Evolutionary conservation across 495 filamentous ascomycete species (phyloP), one percentile per base, ranked within the genome.

Genomic region (Hypoxylon trugodes): DNA sequence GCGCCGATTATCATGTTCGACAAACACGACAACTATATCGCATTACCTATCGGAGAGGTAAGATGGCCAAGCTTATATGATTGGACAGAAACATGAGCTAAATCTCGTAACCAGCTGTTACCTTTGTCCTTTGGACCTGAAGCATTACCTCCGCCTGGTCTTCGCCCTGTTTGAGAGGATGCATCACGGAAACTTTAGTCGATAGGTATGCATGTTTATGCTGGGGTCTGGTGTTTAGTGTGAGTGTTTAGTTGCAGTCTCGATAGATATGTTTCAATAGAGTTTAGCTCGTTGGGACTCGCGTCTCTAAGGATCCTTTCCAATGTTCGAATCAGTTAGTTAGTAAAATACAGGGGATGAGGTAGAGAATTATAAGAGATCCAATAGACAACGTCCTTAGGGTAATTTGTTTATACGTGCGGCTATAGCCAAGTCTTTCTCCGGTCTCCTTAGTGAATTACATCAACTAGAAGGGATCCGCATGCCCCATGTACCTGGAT

Each of bases 1-100:
- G 86, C 83, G 45, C 94, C 92, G 0, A 82, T 97, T n/a, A 88
- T 96, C 68, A 94, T 98, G 95, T 93, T 92, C 73, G 92, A 93
- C 70, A 87, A 82, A 50, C 80, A 90, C 37, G 87, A 85, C 3
- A 79, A 85, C 22, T 90, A 82, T 60, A 80, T 82, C 6, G 83
- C 93, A n/a, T 85, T 82, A 79, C 91, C 83, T 35, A 80, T 97
- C 59, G 86, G 84, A 46, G 83, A 92, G 82, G 89, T 91, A 77
- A 61, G 80, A 74, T 22, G 2, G 65, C 69, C 41, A 62, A 32
- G 19, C 69, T 69, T 37, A 69, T 70, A 8, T 12, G 41, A 16
- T 21, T 40, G 42, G 9, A 42, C 4, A 33, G 33, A 37, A n/a
- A 35, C 2, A 43, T 26, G 21, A 16, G 43, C 60, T 62, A 55